Percentiles rank a stretch among this genome's conserved stretches.
These are phyloP conservation scores for Apiosordaria backusii DNA, from an alignment of 495 filamentous ascomycete genomes.

Conservation along the genomic window DNA sequence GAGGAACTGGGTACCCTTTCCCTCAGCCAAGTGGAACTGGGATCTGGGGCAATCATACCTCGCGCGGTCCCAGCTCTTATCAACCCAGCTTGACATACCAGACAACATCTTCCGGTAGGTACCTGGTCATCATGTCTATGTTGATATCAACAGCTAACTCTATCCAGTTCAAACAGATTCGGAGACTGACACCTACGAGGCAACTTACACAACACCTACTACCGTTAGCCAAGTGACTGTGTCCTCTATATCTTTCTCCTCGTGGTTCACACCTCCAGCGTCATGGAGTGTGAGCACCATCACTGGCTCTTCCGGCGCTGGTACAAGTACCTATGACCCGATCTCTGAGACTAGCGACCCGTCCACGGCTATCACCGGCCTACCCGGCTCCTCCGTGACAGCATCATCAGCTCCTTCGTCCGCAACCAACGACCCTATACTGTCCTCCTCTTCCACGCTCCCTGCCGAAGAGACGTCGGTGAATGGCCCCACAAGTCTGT, in stretches of 20 bases:
- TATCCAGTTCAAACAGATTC: not conserved
- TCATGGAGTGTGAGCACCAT: not conserved
- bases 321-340: not conserved
- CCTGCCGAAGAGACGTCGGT: not conserved
- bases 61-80: not conserved
- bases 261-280: not conserved
- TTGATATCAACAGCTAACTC: not conserved
- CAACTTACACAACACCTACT: not conserved
- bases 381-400: not conserved
- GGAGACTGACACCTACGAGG: not conserved
- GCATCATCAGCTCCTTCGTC: not conserved
- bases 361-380: not conserved
- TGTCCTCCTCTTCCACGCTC: not conserved
- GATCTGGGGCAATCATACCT: not conserved
- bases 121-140: not conserved
- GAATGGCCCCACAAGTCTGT: not conserved
- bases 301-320: not conserved
- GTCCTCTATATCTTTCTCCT: not conserved
- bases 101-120: conserved; percentile 5
- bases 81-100: conserved; percentile 18
- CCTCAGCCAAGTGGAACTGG: not conserved
- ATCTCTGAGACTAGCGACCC: not conserved
- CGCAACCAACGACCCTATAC: not conserved
- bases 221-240: not conserved
- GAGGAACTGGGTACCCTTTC: not conserved